Conservation (phyloP, 495 filamentous ascomycete species). For the Penicillium egyptiacum region DNA sequence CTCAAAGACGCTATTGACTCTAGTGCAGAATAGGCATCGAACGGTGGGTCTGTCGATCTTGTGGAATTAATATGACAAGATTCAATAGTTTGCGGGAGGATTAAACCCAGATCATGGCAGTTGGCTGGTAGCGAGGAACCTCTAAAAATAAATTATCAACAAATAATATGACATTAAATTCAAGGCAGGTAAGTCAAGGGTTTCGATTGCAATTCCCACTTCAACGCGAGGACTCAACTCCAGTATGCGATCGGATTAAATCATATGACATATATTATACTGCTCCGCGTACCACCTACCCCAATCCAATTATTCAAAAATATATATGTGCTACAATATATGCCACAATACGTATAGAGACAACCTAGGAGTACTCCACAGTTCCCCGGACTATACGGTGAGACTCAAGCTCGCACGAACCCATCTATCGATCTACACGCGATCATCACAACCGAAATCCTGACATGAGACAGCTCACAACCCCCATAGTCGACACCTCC, state of each 20-base stretch:
- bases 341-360: too few relatives aligned
- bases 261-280: neutral
- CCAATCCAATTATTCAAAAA: neutral
- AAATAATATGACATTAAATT: neutral
- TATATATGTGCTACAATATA: too few relatives aligned
- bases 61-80: conserved; percentile 5
- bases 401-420: conserved; percentile 11
- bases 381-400: conserved; percentile 1
- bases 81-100: conserved; percentile 22
- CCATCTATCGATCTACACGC: conserved; percentile 15
- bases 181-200: neutral
- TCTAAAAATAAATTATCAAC: neutral
- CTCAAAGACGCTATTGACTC: conserved; percentile 24
- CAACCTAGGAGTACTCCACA: too few relatives aligned
- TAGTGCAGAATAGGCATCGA: conserved; percentile 13
- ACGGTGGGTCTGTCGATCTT: conserved; percentile 26
- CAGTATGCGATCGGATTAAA: neutral
- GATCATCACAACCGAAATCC: conserved; percentile 16
- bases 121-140: neutral
- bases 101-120: neutral
- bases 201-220: neutral
- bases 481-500: conserved; percentile 19
- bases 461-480: conserved; percentile 35
- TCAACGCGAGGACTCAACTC: neutral
- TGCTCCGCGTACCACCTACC: neutral